These are phyloP conservation scores for Alternaria longipes DNA, from an alignment of 2,329 filamentous ascomycete genomes.

Conservation along the genomic window DNA sequence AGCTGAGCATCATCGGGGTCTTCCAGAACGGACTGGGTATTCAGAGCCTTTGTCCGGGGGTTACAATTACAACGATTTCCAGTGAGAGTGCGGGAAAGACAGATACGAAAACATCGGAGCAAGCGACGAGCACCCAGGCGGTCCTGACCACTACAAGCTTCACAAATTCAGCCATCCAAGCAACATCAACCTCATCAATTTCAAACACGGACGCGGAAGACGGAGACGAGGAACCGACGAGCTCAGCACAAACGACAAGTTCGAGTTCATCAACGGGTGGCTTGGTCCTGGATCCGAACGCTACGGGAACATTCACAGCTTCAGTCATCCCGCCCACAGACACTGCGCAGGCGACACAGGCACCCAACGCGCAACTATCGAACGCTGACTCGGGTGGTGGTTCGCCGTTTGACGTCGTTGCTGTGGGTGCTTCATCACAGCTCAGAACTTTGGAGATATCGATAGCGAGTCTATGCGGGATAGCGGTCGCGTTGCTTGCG, in stretches of 20 bases:
- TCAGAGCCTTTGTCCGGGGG: conserved; percentile 51
- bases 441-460: conserved; percentile 7
- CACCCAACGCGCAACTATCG: conserved; percentile 44
- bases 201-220: conserved; percentile 13
- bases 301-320: conserved; percentile 19
- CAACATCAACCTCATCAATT: conserved; percentile 15
- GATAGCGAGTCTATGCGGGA: conserved; percentile 23
- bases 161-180: conserved; percentile 4
- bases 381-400: conserved; percentile 54
- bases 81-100: conserved; percentile 14
- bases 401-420: conserved; percentile 56
- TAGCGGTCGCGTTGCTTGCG: conserved; percentile 19
- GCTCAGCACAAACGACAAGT: conserved; percentile 7
- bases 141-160: conserved; percentile 1
- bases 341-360: conserved; percentile 16
- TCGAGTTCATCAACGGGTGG: conserved; percentile 19
- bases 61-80: conserved; percentile 31
- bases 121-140: conserved; percentile 22
- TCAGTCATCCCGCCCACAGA: conserved; percentile 16
- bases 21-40: conserved; percentile 54
- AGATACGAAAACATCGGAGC: conserved; percentile 13
- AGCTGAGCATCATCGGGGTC: conserved; percentile 54
- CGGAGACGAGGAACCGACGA: conserved; percentile 11
- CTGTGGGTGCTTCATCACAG: conserved; percentile 31
- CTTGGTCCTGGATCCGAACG: conserved; percentile 26